phyloP scores from a whole-genome alignment of 306 rosid species.

The Cucurbita maxima region DNA sequence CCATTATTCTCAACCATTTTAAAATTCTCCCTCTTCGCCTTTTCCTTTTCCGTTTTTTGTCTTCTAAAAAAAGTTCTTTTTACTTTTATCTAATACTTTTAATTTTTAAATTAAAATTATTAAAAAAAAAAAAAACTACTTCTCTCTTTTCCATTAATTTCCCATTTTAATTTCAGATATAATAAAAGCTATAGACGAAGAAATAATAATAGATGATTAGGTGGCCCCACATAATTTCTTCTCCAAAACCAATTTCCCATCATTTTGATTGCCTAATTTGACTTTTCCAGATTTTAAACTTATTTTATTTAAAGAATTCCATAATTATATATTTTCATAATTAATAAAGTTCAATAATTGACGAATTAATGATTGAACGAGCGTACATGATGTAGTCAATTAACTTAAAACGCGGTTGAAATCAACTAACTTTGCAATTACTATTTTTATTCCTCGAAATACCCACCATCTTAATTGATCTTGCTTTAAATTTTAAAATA shows the following conservation, averaged over 20 bases:
- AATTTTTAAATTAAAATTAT: no score
- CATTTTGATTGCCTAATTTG: background rate
- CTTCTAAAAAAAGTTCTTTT: no score
- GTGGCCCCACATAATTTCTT: background rate
- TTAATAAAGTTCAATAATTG: background rate
- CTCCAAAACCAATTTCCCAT: background rate
- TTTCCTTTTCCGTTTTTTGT: background rate
- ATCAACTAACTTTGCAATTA: background rate
- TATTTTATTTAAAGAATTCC: background rate
- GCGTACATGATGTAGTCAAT: background rate
- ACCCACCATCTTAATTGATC: no score
- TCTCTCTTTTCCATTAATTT: no score
- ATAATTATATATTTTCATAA: background rate
- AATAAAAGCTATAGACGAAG: no score
- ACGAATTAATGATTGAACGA: background rate
- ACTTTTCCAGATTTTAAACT: background rate
- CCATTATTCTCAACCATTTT: background rate
- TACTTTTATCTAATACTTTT: no score
- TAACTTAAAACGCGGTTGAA: background rate
- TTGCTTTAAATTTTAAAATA: no score
- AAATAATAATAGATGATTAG: background rate
- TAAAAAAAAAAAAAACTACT: no score
- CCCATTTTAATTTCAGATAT: no score
- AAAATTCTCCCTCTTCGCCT: background rate
- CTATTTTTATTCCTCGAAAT: no score